phyloP scores from a whole-genome alignment of 2,329 filamentous ascomycete genomes.

The Fusarium multiceps region DNA sequence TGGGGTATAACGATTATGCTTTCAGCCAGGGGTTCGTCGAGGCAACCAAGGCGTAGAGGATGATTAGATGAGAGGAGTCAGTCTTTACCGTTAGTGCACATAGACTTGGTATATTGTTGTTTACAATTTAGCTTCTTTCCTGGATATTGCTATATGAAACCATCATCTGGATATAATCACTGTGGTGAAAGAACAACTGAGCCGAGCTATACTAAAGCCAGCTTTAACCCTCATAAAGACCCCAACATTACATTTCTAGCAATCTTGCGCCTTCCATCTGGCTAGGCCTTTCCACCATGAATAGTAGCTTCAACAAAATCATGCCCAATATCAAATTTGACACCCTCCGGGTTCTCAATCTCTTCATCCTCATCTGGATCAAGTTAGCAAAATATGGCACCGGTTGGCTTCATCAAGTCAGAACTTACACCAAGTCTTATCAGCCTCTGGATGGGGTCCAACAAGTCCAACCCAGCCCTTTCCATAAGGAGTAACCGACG shows the following conservation, averaged over 20 bases:
- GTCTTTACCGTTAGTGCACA: not conserved
- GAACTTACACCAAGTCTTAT: conserved; percentile 9
- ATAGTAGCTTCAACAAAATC: conserved; percentile 4
- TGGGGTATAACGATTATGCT: conserved; percentile 48
- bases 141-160: rapidly evolving
- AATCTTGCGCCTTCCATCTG: no score
- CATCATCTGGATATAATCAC: rapidly evolving
- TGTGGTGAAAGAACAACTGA: no score
- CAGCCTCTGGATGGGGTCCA: conserved; percentile 13
- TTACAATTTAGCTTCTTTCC: no score
- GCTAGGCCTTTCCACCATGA: not conserved
- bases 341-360: not conserved
- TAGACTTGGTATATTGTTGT: not conserved
- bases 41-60: not conserved
- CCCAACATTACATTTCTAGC: no score
- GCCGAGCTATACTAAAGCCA: no score
- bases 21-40: conserved; percentile 42
- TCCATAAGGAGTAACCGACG: conserved; percentile 5
- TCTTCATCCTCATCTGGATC: not conserved
- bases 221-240: rapidly evolving
- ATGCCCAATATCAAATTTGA: conserved; percentile 6
- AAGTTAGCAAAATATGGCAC: not conserved
- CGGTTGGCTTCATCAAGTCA: not conserved
- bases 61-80: not conserved
- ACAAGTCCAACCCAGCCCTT: conserved; percentile 23